Percentiles rank a stretch among this genome's conserved stretches.
Conservation (phyloP, 805 yeast genomes). For the Candida tammaniensis region DNA sequence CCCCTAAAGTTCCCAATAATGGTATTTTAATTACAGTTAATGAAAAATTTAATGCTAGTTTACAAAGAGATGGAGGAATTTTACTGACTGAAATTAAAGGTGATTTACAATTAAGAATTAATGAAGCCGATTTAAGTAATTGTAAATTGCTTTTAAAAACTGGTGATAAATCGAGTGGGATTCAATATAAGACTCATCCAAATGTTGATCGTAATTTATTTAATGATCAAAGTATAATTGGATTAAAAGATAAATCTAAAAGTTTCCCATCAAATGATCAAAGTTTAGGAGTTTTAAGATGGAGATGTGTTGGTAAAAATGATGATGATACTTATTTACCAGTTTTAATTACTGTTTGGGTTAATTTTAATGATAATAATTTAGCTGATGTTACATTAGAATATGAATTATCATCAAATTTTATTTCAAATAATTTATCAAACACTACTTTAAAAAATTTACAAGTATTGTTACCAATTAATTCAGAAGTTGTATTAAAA, state of each 20-base stretch:
- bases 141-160: slow-evolving; percentile 60
- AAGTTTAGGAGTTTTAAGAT: slow-evolving; percentile 85
- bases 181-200: slow-evolving; percentile 92
- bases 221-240: slow-evolving; percentile 53
- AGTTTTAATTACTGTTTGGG: slow-evolving; percentile 81
- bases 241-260: slow-evolving; percentile 72
- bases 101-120: slow-evolving; percentile 83
- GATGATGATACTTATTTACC: slow-evolving; percentile 63
- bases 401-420: slow-evolving; percentile 64
- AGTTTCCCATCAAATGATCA: slow-evolving; percentile 92
- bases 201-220: slow-evolving; percentile 83
- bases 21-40: slow-evolving; percentile 77
- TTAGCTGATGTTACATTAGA: slow-evolving; percentile 79
- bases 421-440: slow-evolving; percentile 16
- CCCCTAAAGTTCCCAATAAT: slow-evolving; percentile 47
- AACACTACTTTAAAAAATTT: slow-evolving; percentile 43
- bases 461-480: slow-evolving; percentile 61
- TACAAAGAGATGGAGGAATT: slow-evolving; percentile 80
- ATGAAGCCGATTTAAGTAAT: slow-evolving; percentile 66
- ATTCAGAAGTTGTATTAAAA: slow-evolving; percentile 50
- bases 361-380: slow-evolving; percentile 54
- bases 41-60: slow-evolving; percentile 75
- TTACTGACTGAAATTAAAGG: slow-evolving; percentile 78
- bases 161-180: slow-evolving; percentile 44
- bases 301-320: slow-evolving; percentile 72